These are phyloP conservation scores for Grosmannia penicillata DNA, from an alignment of 2,329 filamentous ascomycete genomes.

Conservation along the genomic window DNA sequence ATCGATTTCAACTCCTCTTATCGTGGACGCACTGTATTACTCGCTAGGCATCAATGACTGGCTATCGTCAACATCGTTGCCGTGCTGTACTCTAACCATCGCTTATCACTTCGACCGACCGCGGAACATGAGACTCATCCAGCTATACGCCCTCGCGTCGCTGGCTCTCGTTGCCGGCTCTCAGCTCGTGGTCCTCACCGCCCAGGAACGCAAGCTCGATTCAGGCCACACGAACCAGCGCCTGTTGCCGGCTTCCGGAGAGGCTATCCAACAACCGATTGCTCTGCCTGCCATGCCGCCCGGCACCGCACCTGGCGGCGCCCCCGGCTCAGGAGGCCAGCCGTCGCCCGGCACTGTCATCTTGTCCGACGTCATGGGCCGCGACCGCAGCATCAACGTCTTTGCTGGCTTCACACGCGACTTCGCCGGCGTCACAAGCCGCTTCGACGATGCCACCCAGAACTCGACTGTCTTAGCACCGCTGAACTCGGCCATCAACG, in stretches of 20 bases:
- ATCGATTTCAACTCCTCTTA: neutral
- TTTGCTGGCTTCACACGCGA: constrained; percentile 73
- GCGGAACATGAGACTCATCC: constrained; percentile 7
- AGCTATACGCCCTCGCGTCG: constrained; percentile 6
- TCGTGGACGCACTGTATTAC: too few relatives aligned
- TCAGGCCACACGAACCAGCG: neutral
- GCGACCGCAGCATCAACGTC: constrained; percentile 63
- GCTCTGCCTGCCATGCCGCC: constrained; percentile 12
- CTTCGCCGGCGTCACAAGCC: constrained; percentile 50
- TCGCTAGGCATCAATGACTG: neutral
- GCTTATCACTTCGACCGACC: neutral
- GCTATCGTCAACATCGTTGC: neutral
- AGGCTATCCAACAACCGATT: constrained; percentile 3
- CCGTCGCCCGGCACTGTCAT: constrained; percentile 35
- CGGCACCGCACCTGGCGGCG: neutral
- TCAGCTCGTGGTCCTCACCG: constrained; percentile 5
- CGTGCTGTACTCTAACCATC: neutral
- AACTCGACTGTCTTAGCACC: constrained; percentile 84
- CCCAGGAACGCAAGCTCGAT: neutral
- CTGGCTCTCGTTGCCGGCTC: constrained; percentile 6
- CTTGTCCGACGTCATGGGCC: constrained; percentile 73
- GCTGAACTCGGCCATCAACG: constrained; percentile 65
- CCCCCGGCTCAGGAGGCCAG: neutral
- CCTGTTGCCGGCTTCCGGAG: neutral
- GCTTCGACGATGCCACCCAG: constrained; percentile 48